A percentile compares a stretch with the other conserved stretches of the same genome.
Conservation (phyloP, 2,329 filamentous ascomycete genomes). For the Daldinia sp. region DNA sequence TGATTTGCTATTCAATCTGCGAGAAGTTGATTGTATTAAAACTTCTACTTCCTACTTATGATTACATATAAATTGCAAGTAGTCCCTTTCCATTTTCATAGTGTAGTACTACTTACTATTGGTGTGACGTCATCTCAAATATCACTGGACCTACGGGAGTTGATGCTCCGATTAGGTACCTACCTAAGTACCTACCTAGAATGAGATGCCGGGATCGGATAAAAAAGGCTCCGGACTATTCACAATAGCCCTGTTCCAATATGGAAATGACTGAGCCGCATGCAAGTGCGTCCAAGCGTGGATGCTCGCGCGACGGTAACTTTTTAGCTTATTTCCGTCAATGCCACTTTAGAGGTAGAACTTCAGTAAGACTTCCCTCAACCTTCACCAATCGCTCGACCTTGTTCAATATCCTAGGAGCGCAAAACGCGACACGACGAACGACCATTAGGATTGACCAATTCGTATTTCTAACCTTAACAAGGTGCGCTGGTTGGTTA, state of each 20-base stretch:
- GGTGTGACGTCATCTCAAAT: constrained; percentile 6
- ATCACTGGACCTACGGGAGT: background rate
- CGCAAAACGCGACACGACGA: background rate
- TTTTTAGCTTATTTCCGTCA: constrained; percentile 1
- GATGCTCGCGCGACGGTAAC: background rate
- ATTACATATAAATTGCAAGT: background rate
- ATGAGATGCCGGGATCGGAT: constrained; percentile 14
- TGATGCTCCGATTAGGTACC: background rate
- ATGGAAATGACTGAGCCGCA: background rate
- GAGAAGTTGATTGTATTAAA: background rate
- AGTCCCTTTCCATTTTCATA: background rate
- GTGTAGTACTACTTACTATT: background rate
- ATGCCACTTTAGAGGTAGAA: too few relatives aligned
- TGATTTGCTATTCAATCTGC: background rate
- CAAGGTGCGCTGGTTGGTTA: background rate
- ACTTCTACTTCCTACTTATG: background rate
- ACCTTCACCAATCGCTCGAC: constrained; percentile 12
- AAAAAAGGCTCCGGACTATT: too few relatives aligned
- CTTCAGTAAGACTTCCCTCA: background rate
- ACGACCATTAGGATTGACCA: constrained; percentile 7
- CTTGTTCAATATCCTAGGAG: background rate
- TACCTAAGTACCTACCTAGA: background rate
- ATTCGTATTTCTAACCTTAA: background rate
- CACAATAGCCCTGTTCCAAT: too few relatives aligned
- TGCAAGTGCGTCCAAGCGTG: background rate